Conservation (phyloP, 192 early-diverging fungal species). For the Rhizophagus prolifer region DNA sequence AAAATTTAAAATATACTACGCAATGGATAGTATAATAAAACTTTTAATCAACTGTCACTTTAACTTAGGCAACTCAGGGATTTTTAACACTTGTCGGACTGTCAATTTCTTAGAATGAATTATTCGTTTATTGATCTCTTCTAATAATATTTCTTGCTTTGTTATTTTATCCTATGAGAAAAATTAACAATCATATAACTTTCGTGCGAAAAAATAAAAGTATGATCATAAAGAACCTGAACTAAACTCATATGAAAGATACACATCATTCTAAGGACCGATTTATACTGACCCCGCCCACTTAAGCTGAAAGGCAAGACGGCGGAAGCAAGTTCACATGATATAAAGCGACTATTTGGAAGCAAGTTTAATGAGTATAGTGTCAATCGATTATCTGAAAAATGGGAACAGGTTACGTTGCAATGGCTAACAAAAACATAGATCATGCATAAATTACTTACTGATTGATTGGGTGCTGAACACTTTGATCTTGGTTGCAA, state of each 20-base stretch:
- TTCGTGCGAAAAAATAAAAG: too few relatives aligned
- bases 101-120: background rate
- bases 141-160: constrained; percentile 9
- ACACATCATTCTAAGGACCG: constrained; percentile 17
- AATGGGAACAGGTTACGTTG: constrained; percentile 24
- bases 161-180: constrained; percentile 24
- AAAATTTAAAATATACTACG: too few relatives aligned
- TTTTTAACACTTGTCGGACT: constrained; percentile 20
- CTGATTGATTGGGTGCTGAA: constrained; percentile 19
- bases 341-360: constrained; percentile 16
- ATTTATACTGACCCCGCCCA: constrained; percentile 10
- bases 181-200: background rate
- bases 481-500: constrained; percentile 25
- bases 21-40: too few relatives aligned
- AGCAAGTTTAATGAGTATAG: constrained; percentile 24
- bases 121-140: constrained; percentile 20
- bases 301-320: constrained; percentile 25
- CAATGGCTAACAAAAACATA: constrained; percentile 24
- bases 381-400: constrained; percentile 29
- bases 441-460: constrained; percentile 27
- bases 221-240: too few relatives aligned
- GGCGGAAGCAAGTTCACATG: constrained; percentile 25
- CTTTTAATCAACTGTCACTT: background rate
- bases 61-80: too few relatives aligned
- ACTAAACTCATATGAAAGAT: background rate